Base-by-base conservation (phyloP, 192 early-diverging fungal genomes). In the Dissophora globulifera region DNA sequence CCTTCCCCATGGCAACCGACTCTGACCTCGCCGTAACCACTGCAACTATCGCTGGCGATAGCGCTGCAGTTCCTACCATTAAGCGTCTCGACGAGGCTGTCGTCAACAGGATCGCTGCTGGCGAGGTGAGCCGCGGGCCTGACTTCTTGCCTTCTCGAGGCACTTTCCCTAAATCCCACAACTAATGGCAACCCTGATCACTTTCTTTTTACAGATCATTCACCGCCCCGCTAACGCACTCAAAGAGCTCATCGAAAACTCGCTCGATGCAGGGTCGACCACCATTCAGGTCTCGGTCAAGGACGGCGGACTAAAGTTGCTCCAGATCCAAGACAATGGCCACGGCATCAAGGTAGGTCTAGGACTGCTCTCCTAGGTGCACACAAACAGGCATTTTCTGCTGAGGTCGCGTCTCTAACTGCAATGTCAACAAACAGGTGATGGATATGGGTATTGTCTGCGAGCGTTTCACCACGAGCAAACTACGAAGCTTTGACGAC, bases 211-310 rank as follows among this genome's bases (percentile, higher is more conserved):
- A 5, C 67, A 96, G 92, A 93, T 99, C 42, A 98, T 99, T 55
- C 93, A 96, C 56, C 83, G 96, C 17, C 96, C 98, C 17, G 89
- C 95, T 4, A 98, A 99, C 75, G 96, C 96, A 17, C 78, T 98
- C 22, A 99, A 99, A 67, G 98, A 99, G 75, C 85, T 99, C 23
- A 85, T 99, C 33, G 98, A 99, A 62, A 99, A 99, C 78, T 92
- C 92, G 7, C 82, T 99, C 26, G 98, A 99, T 79, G 96, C 98
- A 12, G 91, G 92, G 6, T 85, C 98, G 0, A 96, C 93, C 19
- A 84, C 78, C 29, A 96, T 99, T 50, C 86, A 92, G 25, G 86
- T 99, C 27, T 62, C 83, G 3, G 82, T 91, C 54, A 95, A 95
- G 64, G 96, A 98, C 19, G 96, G 96, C 25, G 96, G 98, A 2